Evolutionary conservation across 306 rosid species (phyloP).

Genomic region (Cucumis melo): DNA sequence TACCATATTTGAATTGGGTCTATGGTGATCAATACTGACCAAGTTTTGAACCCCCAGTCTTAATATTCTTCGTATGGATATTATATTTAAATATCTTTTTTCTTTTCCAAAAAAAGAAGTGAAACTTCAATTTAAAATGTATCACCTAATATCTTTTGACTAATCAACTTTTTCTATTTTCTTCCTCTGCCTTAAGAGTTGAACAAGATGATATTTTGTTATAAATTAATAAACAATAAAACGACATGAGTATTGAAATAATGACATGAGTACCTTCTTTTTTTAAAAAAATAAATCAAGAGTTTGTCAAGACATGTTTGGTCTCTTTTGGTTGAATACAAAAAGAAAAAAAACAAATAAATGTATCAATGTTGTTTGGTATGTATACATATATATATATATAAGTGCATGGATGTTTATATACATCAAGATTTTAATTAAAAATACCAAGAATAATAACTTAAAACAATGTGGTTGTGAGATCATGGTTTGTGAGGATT

Average conservation of each 20-base stretch:
- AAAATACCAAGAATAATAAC: too few relatives aligned
- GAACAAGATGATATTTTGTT: not conserved
- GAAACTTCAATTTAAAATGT: not conserved
- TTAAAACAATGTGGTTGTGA: too few relatives aligned
- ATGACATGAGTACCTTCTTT: not conserved
- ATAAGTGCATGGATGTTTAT: too few relatives aligned
- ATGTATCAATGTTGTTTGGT: too few relatives aligned
- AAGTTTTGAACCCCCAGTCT: not conserved
- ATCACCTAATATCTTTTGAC: not conserved
- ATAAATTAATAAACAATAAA: not conserved
- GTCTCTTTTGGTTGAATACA: too few relatives aligned
- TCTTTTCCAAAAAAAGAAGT: not conserved
- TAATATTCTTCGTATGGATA: not conserved
- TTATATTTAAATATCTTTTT: not conserved
- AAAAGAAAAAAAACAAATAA: too few relatives aligned
- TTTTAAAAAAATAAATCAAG: not conserved
- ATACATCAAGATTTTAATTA: too few relatives aligned
- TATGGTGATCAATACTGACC: not conserved
- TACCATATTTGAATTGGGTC: not conserved
- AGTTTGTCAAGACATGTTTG: too few relatives aligned
- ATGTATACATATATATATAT: too few relatives aligned
- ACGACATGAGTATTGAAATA: not conserved
- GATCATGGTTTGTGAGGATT: too few relatives aligned
- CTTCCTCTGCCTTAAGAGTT: not conserved
- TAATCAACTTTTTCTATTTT: not conserved